These are phyloP conservation scores for Cruciata laevipes DNA, from an alignment of 257 asterid genomes.

Conservation along the genomic window DNA sequence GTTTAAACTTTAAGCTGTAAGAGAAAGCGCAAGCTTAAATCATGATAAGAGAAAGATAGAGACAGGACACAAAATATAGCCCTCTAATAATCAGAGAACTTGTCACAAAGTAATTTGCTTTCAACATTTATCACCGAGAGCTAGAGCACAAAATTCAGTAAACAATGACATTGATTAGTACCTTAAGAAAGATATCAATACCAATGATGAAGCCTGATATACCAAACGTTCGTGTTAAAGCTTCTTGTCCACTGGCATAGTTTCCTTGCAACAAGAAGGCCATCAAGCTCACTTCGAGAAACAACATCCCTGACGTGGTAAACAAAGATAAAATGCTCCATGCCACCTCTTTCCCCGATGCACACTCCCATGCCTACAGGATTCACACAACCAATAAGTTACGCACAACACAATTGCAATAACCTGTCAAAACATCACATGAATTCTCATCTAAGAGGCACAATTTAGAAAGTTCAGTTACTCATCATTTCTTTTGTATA, in stretches of 20 bases:
- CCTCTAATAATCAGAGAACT: neutral
- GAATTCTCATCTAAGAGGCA: neutral
- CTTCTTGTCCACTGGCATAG: conserved; percentile 40
- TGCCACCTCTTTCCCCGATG: conserved; percentile 27
- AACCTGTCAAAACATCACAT: neutral
- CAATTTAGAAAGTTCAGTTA: neutral
- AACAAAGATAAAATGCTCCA: conserved; percentile 37
- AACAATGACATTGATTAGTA: conserved; percentile 1
- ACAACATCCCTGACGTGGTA: conserved; percentile 37
- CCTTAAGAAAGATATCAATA: conserved; percentile 36
- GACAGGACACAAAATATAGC: neutral
- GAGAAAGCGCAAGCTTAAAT: neutral
- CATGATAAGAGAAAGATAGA: neutral
- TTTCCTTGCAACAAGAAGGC: conserved; percentile 42
- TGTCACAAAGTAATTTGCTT: neutral
- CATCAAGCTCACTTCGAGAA: conserved; percentile 46
- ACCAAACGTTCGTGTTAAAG: conserved; percentile 34
- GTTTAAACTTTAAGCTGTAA: neutral
- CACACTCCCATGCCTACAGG: conserved; percentile 36
- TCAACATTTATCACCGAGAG: neutral
- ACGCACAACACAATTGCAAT: neutral
- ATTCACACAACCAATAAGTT: neutral
- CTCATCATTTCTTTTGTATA: neutral
- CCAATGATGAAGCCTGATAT: conserved; percentile 38
- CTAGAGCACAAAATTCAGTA: neutral